These are phyloP conservation scores for Neurospora sp. DNA, from an alignment of 2,329 filamentous ascomycete genomes.

Conservation along the genomic window DNA sequence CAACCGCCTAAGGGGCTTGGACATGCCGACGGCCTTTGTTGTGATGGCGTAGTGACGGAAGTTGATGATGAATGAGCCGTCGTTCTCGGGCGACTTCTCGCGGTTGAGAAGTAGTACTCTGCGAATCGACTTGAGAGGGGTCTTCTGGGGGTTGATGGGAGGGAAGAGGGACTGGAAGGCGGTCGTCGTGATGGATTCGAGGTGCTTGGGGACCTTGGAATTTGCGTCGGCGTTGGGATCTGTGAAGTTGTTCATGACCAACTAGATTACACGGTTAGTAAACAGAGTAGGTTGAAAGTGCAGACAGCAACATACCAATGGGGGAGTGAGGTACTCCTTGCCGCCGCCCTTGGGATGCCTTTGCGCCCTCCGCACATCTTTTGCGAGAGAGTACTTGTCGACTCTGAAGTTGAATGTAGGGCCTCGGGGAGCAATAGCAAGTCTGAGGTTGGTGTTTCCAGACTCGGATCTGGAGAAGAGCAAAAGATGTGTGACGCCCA, in stretches of 20 bases:
- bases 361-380: slow-evolving; percentile 77
- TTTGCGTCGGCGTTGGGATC: slow-evolving; percentile 51
- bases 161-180: slow-evolving; percentile 96
- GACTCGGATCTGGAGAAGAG: slow-evolving; percentile 84
- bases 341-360: slow-evolving; percentile 73
- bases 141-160: slow-evolving; percentile 84
- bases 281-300: not conserved
- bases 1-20: slow-evolving; percentile 72
- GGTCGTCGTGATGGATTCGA: slow-evolving; percentile 85
- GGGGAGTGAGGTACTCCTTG: slow-evolving; percentile 78
- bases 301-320: slow-evolving; percentile 47
- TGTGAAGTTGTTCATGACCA: slow-evolving; percentile 98
- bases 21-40: slow-evolving; percentile 75
- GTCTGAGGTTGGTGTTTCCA: slow-evolving; percentile 85
- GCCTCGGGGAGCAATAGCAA: slow-evolving; percentile 79
- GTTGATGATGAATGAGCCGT: slow-evolving; percentile 71
- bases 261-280: slow-evolving; percentile 32
- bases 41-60: slow-evolving; percentile 93
- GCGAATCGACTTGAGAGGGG: slow-evolving; percentile 84
- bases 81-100: slow-evolving; percentile 48
- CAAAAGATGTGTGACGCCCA: slow-evolving; percentile 86
- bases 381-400: slow-evolving; percentile 87
- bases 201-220: slow-evolving; percentile 77
- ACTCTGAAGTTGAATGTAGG: slow-evolving; percentile 92
- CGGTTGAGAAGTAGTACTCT: slow-evolving; percentile 86